Percentiles rank a stretch among this genome's conserved stretches.
These are phyloP conservation scores for Nothomitra cinnamomea DNA, from an alignment of 2,329 filamentous ascomycete species.

Conservation along the genomic window DNA sequence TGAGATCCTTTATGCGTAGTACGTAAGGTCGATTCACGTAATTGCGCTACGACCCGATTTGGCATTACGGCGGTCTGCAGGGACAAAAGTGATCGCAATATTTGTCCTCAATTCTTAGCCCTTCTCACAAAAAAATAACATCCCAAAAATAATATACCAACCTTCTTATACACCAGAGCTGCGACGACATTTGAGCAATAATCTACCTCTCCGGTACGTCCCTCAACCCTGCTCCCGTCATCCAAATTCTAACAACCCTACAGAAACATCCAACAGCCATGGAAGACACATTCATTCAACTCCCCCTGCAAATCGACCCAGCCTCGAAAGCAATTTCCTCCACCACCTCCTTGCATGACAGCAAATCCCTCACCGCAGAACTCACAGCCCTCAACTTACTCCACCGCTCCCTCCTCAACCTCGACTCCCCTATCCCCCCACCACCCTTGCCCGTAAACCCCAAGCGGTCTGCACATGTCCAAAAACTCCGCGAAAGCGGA, in stretches of 20 bases:
- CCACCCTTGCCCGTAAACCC: constrained; percentile 84
- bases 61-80: no score
- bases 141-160: no score
- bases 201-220: no score
- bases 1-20: no score
- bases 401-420: constrained; percentile 53
- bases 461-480: constrained; percentile 74
- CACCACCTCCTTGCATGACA: constrained; percentile 31
- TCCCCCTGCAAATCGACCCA: constrained; percentile 70
- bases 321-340: constrained; percentile 55
- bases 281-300: constrained; percentile 58
- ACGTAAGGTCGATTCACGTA: no score
- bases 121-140: no score
- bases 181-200: no score
- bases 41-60: no score
- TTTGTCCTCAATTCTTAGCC: no score
- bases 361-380: constrained; percentile 23
- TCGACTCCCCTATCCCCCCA: constrained; percentile 55
- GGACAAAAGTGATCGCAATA: no score
- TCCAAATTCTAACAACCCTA: not conserved
- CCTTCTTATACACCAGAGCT: no score
- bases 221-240: not conserved
- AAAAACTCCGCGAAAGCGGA: constrained; percentile 77
- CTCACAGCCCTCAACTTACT: constrained; percentile 62
- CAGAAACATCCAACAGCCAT: constrained; percentile 11